Percentiles rank a stretch among this genome's conserved stretches.
Conservation (phyloP, 257 asterid genomes). For the Nicotiana sylvestris region DNA sequence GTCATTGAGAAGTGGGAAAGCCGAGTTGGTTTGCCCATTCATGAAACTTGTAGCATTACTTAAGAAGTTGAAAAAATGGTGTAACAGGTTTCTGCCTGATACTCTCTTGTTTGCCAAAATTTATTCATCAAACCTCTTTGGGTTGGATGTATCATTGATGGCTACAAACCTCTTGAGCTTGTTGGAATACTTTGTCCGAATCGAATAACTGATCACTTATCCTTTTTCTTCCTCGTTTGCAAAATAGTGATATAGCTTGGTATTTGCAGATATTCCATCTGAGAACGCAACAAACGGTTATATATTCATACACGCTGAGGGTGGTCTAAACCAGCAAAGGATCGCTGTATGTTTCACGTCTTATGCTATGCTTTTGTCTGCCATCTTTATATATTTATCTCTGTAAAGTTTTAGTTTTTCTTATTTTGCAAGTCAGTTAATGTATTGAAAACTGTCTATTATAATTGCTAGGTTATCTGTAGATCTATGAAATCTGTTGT, state of each 20-base stretch:
- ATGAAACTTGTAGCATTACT: background rate
- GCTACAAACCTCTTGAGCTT: background rate
- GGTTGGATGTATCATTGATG: background rate
- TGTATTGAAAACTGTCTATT: background rate
- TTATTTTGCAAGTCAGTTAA: background rate
- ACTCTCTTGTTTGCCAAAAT: background rate
- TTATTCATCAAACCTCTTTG: background rate
- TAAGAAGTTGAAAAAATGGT: background rate
- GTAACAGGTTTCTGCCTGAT: background rate
- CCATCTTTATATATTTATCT: background rate
- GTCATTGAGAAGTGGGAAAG: conserved; percentile 5
- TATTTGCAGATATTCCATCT: conserved; percentile 67
- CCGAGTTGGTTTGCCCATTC: background rate
- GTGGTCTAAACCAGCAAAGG: conserved; percentile 98
- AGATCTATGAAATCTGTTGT: background rate
- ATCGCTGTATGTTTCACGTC: conserved; percentile 67
- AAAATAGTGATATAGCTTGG: conserved; percentile 9
- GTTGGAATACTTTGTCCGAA: background rate
- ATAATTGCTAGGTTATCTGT: background rate
- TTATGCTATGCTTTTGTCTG: background rate
- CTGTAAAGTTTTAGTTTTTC: background rate
- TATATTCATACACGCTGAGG: conserved; percentile 97
- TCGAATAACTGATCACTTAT: background rate
- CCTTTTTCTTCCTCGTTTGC: background rate
- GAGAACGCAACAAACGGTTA: conserved; percentile 81